phyloP scores from a whole-genome alignment of 345 rosid species.

The Eutrema heterophyllum region DNA sequence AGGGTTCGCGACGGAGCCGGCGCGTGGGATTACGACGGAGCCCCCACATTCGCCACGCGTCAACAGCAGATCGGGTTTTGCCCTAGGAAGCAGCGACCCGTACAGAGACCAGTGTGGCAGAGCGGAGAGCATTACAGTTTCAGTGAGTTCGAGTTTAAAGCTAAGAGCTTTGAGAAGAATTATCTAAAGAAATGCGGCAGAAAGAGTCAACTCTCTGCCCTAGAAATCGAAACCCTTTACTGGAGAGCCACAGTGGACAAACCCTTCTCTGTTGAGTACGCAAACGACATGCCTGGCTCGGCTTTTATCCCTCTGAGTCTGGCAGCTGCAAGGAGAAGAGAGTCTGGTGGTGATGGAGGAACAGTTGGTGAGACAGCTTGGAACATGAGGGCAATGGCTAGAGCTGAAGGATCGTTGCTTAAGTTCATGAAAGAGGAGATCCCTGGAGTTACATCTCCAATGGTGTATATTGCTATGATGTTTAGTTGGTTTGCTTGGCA shows the following conservation, averaged over 20 bases:
- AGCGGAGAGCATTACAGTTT: constrained; percentile 84
- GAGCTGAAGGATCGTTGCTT: constrained; percentile 86
- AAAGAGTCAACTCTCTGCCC: constrained; percentile 55
- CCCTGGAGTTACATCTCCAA: constrained; percentile 97
- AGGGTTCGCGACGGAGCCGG: constrained; percentile 22
- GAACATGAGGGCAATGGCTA: constrained; percentile 95
- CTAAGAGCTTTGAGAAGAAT: constrained; percentile 64
- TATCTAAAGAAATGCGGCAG: constrained; percentile 59
- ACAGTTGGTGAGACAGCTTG: constrained; percentile 86
- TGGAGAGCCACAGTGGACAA: constrained; percentile 95
- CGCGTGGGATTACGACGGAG: constrained; percentile 32
- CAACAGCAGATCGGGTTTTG: constrained; percentile 99
- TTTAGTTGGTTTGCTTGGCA: constrained; percentile 99
- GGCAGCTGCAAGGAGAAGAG: constrained; percentile 43
- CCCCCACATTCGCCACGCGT: constrained; percentile 93
- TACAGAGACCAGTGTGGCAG: constrained; percentile 93
- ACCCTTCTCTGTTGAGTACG: constrained; percentile 93
- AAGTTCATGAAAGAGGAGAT: constrained; percentile 98
- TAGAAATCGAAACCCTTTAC: constrained; percentile 73
- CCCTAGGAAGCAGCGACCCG: constrained; percentile 86
- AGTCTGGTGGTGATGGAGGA: constrained; percentile 51
- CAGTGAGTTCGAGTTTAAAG: constrained; percentile 86
- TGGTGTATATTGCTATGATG: constrained; percentile 95
- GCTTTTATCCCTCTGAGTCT: constrained; percentile 57
- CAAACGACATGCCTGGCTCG: constrained; percentile 97